Evolutionary conservation across 495 filamentous ascomycete genomes (phyloP).

Genomic region (Aspergillus steynii): DNA sequence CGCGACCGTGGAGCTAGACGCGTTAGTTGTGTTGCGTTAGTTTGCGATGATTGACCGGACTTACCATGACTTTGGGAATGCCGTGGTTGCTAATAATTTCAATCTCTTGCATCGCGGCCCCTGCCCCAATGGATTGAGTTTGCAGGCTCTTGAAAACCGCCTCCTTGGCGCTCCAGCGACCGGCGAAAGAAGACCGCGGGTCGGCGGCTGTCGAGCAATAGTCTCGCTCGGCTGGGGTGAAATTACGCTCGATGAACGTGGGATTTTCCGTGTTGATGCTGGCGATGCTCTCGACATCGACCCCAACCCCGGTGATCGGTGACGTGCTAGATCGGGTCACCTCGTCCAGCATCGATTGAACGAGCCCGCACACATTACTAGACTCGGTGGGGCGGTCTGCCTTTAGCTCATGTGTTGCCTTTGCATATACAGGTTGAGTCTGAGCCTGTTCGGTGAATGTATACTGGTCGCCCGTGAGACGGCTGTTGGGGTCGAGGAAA

Average conservation of each 20-base stretch:
- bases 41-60: not conserved
- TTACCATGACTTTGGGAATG: conserved; percentile 18
- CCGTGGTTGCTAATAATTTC: conserved; percentile 70
- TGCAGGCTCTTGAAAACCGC: conserved; percentile 93
- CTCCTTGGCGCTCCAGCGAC: conserved; percentile 96
- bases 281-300: conserved; percentile 83
- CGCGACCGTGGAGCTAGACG: conserved; percentile 20
- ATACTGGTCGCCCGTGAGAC: conserved; percentile 8
- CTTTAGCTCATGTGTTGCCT: not conserved
- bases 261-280: conserved; percentile 88
- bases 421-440: not conserved
- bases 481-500: conserved; percentile 88
- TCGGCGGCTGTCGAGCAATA: conserved; percentile 79
- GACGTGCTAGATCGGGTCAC: not conserved
- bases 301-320: conserved; percentile 62
- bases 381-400: not conserved
- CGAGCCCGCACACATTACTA: not conserved
- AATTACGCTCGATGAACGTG: conserved; percentile 92
- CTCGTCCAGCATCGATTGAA: conserved; percentile 16
- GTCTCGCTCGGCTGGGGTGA: conserved; percentile 74
- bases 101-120: conserved; percentile 88
- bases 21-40: not conserved
- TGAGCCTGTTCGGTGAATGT: not conserved
- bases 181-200: conserved; percentile 83
- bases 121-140: conserved; percentile 65